Percentiles rank a stretch among this genome's conserved stretches.
Conservation (phyloP, 805 yeast genomes). For the Brettanomyces bruxellensis region DNA sequence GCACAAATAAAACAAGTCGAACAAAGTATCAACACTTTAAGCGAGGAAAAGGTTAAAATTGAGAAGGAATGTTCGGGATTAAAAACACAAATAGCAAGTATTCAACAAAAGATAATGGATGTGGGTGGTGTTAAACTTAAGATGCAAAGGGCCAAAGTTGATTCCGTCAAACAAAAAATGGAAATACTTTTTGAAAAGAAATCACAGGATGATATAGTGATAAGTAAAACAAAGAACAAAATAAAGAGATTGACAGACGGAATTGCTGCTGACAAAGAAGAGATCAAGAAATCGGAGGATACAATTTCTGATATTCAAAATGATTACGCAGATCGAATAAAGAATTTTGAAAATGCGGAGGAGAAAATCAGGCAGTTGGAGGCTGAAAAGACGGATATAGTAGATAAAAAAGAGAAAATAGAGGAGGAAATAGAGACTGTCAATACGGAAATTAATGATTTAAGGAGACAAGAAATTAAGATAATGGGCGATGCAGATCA, state of each 20-base stretch:
- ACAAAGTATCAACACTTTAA: slow-evolving; percentile 25
- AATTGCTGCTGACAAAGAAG: slow-evolving; percentile 37
- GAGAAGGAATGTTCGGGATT: slow-evolving; percentile 46
- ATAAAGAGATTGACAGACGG: slow-evolving; percentile 44
- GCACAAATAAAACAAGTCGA: slow-evolving; percentile 17
- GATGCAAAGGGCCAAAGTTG: slow-evolving; percentile 74
- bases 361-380: slow-evolving; percentile 22
- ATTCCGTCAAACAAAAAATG: slow-evolving; percentile 57
- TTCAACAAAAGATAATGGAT: slow-evolving; percentile 76
- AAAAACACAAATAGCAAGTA: slow-evolving; percentile 44
- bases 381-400: slow-evolving; percentile 28
- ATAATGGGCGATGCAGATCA: slow-evolving; percentile 55
- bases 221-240: slow-evolving; percentile 58
- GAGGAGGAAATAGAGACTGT: slow-evolving; percentile 33
- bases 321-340: slow-evolving; percentile 18
- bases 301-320: slow-evolving; percentile 28
- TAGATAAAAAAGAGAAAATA: slow-evolving; percentile 31
- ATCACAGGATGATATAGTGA: slow-evolving; percentile 44
- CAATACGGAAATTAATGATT: slow-evolving; percentile 39
- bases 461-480: slow-evolving; percentile 60
- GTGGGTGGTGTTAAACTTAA: slow-evolving; percentile 85
- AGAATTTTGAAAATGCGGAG: slow-evolving; percentile 25
- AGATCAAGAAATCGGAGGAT: slow-evolving; percentile 27
- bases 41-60: slow-evolving; percentile 27
- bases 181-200: slow-evolving; percentile 50